phyloP scores from a whole-genome alignment of 2,329 filamentous ascomycete genomes.

The Conoideocrella luteorostrata region DNA sequence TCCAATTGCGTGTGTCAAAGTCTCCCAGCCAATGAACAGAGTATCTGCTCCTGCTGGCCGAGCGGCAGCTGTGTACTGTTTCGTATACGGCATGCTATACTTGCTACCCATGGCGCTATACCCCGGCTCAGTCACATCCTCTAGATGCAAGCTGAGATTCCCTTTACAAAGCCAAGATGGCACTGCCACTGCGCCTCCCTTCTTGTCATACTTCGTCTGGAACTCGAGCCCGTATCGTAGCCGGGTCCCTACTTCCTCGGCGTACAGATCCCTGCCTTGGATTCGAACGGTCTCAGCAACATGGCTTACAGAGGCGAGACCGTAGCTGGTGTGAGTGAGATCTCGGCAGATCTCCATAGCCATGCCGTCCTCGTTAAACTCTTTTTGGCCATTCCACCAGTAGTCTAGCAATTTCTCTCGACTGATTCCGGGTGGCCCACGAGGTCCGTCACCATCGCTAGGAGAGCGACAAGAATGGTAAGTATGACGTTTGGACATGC shows the following conservation, averaged over 20 bases:
- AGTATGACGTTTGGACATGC: background rate
- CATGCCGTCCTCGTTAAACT: conserved; percentile 13
- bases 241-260: conserved; percentile 14
- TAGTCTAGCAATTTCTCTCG: background rate
- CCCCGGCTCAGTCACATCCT: conserved; percentile 5
- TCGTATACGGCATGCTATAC: background rate
- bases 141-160: conserved; percentile 10
- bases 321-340: conserved; percentile 20
- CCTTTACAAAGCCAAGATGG: conserved; percentile 17
- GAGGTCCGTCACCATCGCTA: background rate
- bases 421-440: background rate
- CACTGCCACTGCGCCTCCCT: conserved; percentile 7
- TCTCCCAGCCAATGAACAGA: conserved; percentile 12
- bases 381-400: conserved; percentile 13
- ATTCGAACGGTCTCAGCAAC: conserved; percentile 20
- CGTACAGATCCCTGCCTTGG: conserved; percentile 19
- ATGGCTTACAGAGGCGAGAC: conserved; percentile 19
- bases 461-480: background rate
- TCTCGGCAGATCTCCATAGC: conserved; percentile 22
- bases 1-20: conserved; percentile 9
- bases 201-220: conserved; percentile 15
- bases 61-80: background rate
- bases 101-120: background rate
- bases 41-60: conserved; percentile 5
- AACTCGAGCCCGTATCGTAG: conserved; percentile 18